Evolutionary conservation across 345 rosid species (phyloP).

Genomic region (Rubroshorea leprosula): DNA sequence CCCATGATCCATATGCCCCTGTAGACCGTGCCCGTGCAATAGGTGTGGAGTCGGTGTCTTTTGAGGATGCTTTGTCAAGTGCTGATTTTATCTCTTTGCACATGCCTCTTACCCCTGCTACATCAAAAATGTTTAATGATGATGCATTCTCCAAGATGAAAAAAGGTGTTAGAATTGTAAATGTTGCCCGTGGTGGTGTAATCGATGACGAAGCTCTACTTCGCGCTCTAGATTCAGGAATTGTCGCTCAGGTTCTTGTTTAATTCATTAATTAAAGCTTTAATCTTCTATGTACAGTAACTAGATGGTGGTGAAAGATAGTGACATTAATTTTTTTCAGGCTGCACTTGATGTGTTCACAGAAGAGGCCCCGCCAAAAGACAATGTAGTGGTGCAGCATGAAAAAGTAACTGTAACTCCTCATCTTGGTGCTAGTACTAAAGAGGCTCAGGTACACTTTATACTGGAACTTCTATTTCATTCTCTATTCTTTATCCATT

Average conservation of each 20-base stretch:
- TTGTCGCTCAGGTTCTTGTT: constrained; percentile 35
- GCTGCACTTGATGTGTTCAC: constrained; percentile 52
- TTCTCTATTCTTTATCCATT: neutral
- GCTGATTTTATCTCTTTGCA: constrained; percentile 54
- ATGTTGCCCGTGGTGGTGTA: constrained; percentile 51
- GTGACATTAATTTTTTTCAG: constrained; percentile 9
- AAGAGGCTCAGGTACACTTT: constrained; percentile 45
- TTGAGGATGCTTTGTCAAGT: constrained; percentile 38
- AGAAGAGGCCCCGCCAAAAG: constrained; percentile 40
- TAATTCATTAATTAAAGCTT: neutral
- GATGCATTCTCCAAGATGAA: constrained; percentile 47
- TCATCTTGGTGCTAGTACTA: constrained; percentile 59
- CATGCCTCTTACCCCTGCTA: constrained; percentile 46
- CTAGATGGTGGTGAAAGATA: neutral
- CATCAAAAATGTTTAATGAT: constrained; percentile 41
- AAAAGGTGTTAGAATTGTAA: constrained; percentile 45
- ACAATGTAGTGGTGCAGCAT: constrained; percentile 38
- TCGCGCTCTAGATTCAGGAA: constrained; percentile 37
- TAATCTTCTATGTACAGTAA: neutral
- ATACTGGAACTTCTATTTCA: neutral
- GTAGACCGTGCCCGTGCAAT: constrained; percentile 51
- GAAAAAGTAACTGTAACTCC: constrained; percentile 50
- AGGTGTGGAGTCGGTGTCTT: constrained; percentile 40
- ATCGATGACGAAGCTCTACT: constrained; percentile 49
- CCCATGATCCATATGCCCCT: constrained; percentile 51